phyloP scores from a whole-genome alignment of 345 rosid species.

The Linum usitatissimum region DNA sequence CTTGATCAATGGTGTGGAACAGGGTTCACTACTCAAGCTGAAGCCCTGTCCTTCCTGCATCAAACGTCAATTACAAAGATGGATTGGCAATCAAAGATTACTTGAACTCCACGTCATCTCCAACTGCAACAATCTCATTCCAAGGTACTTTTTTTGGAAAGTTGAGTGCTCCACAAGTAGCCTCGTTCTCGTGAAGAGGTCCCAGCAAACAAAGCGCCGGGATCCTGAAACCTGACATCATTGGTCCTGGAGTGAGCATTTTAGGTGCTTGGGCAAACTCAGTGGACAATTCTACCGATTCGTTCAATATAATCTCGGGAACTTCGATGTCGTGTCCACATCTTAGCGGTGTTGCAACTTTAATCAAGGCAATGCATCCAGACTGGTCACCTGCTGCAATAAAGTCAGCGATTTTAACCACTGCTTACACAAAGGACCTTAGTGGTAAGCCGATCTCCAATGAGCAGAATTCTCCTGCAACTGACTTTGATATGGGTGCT shows the following conservation, averaged over 20 bases:
- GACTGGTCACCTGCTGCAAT: conserved; percentile 6
- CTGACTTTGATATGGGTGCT: background rate
- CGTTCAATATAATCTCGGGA: background rate
- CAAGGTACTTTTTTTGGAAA: background rate
- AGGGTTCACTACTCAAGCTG: conserved; percentile 12
- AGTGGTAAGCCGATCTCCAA: background rate
- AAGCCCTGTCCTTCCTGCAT: conserved; percentile 15
- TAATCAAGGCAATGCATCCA: background rate
- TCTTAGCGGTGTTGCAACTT: background rate
- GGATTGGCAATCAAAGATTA: conserved; percentile 17
- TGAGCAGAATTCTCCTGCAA: background rate
- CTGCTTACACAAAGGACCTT: background rate
- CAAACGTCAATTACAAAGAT: conserved; percentile 15
- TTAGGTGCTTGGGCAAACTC: background rate
- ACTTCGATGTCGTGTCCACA: background rate
- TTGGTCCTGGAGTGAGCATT: background rate
- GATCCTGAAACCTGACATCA: conserved; percentile 2
- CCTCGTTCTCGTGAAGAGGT: background rate
- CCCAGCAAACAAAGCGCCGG: background rate
- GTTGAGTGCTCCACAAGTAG: background rate
- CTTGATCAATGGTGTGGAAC: background rate
- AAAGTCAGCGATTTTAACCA: background rate
- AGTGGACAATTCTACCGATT: background rate
- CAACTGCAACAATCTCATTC: background rate
- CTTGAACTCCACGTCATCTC: conserved; percentile 15